Base-by-base conservation (phyloP, 2,329 filamentous ascomycete species). In the Phyllosticta ampelicida region DNA sequence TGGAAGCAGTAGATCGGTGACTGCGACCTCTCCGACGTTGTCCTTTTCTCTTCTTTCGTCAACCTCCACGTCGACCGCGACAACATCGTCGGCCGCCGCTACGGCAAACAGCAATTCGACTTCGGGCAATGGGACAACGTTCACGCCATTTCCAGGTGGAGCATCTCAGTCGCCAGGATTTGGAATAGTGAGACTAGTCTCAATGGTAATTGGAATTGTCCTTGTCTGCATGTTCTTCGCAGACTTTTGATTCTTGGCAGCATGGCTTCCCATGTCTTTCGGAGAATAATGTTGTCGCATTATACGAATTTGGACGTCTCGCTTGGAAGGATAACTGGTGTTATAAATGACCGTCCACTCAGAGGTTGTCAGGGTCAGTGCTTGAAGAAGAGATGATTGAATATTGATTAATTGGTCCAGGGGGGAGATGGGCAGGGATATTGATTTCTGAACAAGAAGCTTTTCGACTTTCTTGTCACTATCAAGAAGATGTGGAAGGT, bases 151-250 rank as follows among this genome's bases (percentile, higher is more conserved):
- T 20, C 51, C 53, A 2, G 56, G 56, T 5, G 28, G 11, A 5
- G 36, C 36, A 18, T 44, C 36, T n/a, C 36, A 51, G 23, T 26
- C 52, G 3, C 58, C 58, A n/a, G 54, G 23, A 9, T 61, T 60
- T 18, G 58, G 58, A 9, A 26, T 29, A 10, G 13, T 53, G 51
- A 53, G 60, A 9, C 16, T 60, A 16, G 51, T 58, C 26, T 49
- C 49, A 16, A 53, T 60, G 36, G 19, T 44, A 4, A 11, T 60
- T 30, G 55, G 58, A 1, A 60, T 61, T 2, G 44, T 54, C 5
- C 21, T 48, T 10, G 58, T 61, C 51, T 58, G 48, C 9, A 29
- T 58, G 19, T 11, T 55, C 1, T 61, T 61, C 48, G 60, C 60
- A 11, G 60, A 61, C 54, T 54, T 61, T n/a, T 61, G 36, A 55